Conservation (phyloP, 139 green algal genomes). For the Picochlorum sp. region DNA sequence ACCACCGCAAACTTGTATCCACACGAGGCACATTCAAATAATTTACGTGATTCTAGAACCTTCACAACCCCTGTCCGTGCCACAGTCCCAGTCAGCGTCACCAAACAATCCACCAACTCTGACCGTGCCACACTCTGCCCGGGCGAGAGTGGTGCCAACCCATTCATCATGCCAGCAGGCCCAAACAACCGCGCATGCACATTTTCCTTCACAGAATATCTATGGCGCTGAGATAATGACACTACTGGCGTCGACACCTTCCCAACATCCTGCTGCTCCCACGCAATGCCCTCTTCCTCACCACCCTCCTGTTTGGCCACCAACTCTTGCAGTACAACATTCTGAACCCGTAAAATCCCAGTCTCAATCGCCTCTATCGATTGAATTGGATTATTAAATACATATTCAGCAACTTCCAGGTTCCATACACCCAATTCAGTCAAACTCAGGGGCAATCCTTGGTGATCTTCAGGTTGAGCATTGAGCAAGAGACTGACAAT, state of each 20-base stretch:
- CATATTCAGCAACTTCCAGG: slow-evolving; percentile 16
- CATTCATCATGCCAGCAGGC: slow-evolving; percentile 34
- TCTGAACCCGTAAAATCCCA: slow-evolving; percentile 33
- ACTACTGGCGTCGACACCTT: too few relatives aligned
- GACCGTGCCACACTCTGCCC: not conserved
- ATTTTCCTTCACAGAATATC: slow-evolving; percentile 26
- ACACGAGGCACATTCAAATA: slow-evolving; percentile 62
- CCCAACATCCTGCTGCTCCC: too few relatives aligned
- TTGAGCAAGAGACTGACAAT: too few relatives aligned
- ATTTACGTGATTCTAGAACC: slow-evolving; percentile 54
- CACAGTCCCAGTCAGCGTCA: slow-evolving; percentile 27
- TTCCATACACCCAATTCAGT: slow-evolving; percentile 25
- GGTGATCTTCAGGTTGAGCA: slow-evolving; percentile 23
- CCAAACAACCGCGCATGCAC: slow-evolving; percentile 45
- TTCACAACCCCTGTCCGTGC: slow-evolving; percentile 58
- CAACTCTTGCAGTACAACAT: slow-evolving; percentile 8
- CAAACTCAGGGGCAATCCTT: slow-evolving; percentile 36
- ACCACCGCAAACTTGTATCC: slow-evolving; percentile 26
- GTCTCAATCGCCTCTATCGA: slow-evolving; percentile 34
- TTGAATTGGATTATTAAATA: slow-evolving; percentile 19
- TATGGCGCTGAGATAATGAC: not conserved
- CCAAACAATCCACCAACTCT: not conserved
- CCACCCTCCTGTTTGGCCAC: not conserved
- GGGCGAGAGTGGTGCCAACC: not conserved
- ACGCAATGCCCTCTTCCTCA: too few relatives aligned